These are phyloP conservation scores for Botrytis aclada DNA, from an alignment of 2,329 filamentous ascomycete genomes.

Conservation along the genomic window DNA sequence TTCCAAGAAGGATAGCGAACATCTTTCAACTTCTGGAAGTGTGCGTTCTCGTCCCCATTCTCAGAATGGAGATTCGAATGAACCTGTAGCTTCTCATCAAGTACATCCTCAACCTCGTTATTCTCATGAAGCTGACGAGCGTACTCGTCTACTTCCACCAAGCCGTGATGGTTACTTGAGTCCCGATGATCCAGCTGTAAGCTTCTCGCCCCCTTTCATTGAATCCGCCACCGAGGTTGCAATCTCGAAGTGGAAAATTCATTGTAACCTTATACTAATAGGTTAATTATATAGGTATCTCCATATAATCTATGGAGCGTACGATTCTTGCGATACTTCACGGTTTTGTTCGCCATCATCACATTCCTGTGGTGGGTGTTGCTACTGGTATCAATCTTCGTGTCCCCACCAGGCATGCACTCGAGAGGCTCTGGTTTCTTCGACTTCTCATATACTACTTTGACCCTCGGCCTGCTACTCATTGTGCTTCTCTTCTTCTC, in stretches of 20 bases:
- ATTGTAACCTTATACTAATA: not conserved
- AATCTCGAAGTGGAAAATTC: not conserved
- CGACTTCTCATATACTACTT: conserved; percentile 76
- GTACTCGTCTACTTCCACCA: conserved; percentile 43
- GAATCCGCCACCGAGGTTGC: not conserved
- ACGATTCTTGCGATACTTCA: conserved; percentile 73
- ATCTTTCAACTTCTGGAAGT: conserved; percentile 25
- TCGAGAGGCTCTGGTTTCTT: conserved; percentile 90
- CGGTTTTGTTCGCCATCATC: conserved; percentile 69
- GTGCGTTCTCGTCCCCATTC: conserved; percentile 5
- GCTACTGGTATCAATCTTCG: conserved; percentile 83
- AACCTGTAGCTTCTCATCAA: conserved; percentile 14
- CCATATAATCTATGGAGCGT: conserved; percentile 96
- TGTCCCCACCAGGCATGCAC: conserved; percentile 83
- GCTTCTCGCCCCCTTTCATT: conserved; percentile 32
- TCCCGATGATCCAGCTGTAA: conserved; percentile 77
- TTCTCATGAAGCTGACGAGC: conserved; percentile 52
- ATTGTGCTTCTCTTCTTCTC: conserved; percentile 84
- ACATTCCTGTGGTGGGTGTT: conserved; percentile 92
- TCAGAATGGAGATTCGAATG: conserved; percentile 29
- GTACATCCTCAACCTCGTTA: conserved; percentile 30
- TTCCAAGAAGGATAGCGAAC: conserved; percentile 47
- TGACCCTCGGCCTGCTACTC: conserved; percentile 73
- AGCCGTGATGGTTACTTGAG: conserved; percentile 56
- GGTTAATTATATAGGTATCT: conserved; percentile 50